phyloP scores from a whole-genome alignment of 305 asterid genomes.

The Fraxinus dipetala region DNA sequence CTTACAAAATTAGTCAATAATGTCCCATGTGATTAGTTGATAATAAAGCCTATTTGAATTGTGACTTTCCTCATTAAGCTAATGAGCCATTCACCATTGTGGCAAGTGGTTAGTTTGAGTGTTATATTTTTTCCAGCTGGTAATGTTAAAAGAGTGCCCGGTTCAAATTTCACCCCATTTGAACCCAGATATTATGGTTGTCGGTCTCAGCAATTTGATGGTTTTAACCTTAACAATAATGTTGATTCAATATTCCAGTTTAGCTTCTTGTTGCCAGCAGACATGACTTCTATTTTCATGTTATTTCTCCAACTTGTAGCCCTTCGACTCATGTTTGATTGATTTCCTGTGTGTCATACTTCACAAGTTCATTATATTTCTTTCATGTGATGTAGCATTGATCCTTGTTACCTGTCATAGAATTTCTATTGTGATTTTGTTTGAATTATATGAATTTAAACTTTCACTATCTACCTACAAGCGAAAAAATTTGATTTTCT shows the following conservation, averaged over 20 bases:
- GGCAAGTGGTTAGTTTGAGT: not conserved
- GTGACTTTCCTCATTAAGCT: not conserved
- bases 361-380: not conserved
- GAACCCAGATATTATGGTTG: not conserved
- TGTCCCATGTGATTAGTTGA: not conserved
- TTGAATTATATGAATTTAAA: not conserved
- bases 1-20: not conserved
- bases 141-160: not conserved
- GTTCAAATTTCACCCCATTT: not conserved
- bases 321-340: not conserved
- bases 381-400: not conserved
- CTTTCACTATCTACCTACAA: not conserved
- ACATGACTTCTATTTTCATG: not conserved
- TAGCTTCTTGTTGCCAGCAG: not conserved
- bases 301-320: not conserved
- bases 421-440: not conserved
- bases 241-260: not conserved
- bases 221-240: not conserved
- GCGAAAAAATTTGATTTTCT: not conserved
- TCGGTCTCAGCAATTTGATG: not conserved
- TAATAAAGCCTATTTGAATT: not conserved
- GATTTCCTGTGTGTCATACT: not conserved
- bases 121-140: not conserved
- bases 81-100: not conserved
- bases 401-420: not conserved